These are phyloP conservation scores for Echinochloa phyllopogon DNA, from an alignment of 176 grass and related monocot species.

Conservation along the genomic window DNA sequence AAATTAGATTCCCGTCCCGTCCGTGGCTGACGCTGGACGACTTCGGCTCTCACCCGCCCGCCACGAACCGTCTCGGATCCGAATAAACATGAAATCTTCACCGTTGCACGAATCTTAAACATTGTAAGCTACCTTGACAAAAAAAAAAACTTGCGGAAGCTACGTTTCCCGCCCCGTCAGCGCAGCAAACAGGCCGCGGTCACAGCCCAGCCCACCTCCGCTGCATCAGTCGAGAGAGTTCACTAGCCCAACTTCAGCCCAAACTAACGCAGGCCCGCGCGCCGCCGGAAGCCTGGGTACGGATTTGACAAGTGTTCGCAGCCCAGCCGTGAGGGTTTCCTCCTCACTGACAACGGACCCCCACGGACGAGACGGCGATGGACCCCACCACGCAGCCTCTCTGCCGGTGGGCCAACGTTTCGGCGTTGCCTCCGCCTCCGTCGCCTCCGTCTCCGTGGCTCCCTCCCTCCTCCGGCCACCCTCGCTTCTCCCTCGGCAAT, in stretches of 20 bases:
- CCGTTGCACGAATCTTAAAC: no score
- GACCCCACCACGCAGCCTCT: slow-evolving; percentile 19
- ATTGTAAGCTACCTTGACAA: no score
- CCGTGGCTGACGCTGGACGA: no score
- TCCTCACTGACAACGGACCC: not conserved
- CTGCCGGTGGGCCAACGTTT: not conserved
- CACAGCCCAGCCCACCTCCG: not conserved
- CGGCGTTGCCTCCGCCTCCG: not conserved
- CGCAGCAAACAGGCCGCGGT: no score
- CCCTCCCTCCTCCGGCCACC: not conserved
- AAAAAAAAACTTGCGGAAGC: no score
- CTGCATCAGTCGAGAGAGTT: not conserved
- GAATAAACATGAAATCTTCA: no score
- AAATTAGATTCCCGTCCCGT: no score
- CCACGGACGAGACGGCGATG: not conserved
- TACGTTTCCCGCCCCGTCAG: no score
- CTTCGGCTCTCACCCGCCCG: no score
- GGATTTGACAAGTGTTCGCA: slow-evolving; percentile 8
- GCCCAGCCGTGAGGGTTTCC: not conserved
- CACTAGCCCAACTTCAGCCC: not conserved
- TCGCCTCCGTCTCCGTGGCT: not conserved
- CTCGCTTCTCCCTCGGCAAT: slow-evolving; percentile 22
- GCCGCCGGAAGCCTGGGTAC: not conserved
- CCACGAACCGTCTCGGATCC: no score
- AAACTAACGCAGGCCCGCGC: not conserved